Conservation (phyloP, 225 moss, liverwort and hornwort genomes). For the Straminergon stramineum region DNA sequence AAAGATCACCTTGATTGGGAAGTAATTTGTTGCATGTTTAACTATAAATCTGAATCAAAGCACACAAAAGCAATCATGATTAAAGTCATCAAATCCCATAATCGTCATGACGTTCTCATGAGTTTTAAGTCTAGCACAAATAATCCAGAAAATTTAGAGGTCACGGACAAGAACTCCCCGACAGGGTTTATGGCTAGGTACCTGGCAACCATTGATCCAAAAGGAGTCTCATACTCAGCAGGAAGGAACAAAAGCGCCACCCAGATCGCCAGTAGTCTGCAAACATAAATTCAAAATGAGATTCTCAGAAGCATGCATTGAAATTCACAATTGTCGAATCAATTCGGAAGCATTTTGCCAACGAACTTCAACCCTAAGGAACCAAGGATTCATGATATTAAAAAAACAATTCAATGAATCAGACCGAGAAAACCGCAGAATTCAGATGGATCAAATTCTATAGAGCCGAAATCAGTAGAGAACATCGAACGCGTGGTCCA, state of each 20-base stretch:
- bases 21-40: slow-evolving; percentile 40
- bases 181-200: neutral
- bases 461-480: neutral
- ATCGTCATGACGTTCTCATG: neutral
- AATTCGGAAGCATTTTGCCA: neutral
- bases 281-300: neutral
- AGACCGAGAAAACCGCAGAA: neutral
- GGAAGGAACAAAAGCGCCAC: slow-evolving; percentile 40
- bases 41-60: slow-evolving; percentile 38
- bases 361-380: neutral
- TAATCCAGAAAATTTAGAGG: neutral
- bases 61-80: neutral
- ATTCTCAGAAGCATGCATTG: neutral
- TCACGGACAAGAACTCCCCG: neutral
- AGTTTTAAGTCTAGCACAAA: neutral
- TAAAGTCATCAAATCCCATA: neutral
- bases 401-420: neutral
- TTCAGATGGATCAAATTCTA: neutral
- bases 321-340: neutral
- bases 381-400: neutral
- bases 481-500: neutral
- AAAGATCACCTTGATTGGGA: slow-evolving; percentile 48
- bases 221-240: slow-evolving; percentile 21
- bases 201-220: slow-evolving; percentile 42
- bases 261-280: slow-evolving; percentile 40